Evolutionary conservation across 2,329 filamentous ascomycete species (phyloP).

Genomic region (Metarhizium humberi): DNA sequence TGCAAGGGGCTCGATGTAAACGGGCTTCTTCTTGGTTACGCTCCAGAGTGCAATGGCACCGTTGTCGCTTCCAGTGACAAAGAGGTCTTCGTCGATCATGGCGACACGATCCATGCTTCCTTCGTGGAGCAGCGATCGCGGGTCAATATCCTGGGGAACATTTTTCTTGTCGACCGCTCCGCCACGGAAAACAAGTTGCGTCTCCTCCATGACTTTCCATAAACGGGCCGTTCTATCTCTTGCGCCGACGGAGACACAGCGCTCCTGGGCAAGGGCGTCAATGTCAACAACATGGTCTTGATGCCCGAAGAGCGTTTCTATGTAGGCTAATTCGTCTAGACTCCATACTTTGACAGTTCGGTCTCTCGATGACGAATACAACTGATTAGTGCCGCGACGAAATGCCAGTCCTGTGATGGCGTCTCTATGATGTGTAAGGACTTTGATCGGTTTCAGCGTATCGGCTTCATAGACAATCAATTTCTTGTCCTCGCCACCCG

Average conservation of each 20-base stretch:
- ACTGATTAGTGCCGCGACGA: slow-evolving; percentile 76
- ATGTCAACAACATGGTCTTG: slow-evolving; percentile 85
- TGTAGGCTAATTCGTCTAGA: slow-evolving; percentile 81
- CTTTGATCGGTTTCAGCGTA: slow-evolving; percentile 66
- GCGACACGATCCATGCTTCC: slow-evolving; percentile 88
- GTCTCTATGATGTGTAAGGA: slow-evolving; percentile 88
- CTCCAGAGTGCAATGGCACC: slow-evolving; percentile 82
- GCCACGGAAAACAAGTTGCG: slow-evolving; percentile 88
- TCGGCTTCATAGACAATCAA: slow-evolving; percentile 83
- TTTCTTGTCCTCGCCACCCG: slow-evolving; percentile 75
- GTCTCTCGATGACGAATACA: slow-evolving; percentile 86
- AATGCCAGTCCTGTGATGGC: slow-evolving; percentile 80
- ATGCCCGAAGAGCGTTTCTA: slow-evolving; percentile 94
- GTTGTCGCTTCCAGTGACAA: slow-evolving; percentile 90
- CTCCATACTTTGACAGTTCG: slow-evolving; percentile 95
- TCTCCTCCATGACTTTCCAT: slow-evolving; percentile 96
- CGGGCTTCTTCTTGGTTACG: slow-evolving; percentile 86
- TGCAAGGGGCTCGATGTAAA: slow-evolving; percentile 69
- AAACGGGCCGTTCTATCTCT: slow-evolving; percentile 83
- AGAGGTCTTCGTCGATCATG: slow-evolving; percentile 79
- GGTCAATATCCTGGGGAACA: slow-evolving; percentile 29
- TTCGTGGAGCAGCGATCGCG: slow-evolving; percentile 52
- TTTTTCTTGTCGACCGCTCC: slow-evolving; percentile 57
- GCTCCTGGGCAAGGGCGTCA: slow-evolving; percentile 73
- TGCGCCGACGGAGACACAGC: slow-evolving; percentile 83